Base-by-base conservation (phyloP, 768 basidiomycete genomes). In the Lactarius psammicola region DNA sequence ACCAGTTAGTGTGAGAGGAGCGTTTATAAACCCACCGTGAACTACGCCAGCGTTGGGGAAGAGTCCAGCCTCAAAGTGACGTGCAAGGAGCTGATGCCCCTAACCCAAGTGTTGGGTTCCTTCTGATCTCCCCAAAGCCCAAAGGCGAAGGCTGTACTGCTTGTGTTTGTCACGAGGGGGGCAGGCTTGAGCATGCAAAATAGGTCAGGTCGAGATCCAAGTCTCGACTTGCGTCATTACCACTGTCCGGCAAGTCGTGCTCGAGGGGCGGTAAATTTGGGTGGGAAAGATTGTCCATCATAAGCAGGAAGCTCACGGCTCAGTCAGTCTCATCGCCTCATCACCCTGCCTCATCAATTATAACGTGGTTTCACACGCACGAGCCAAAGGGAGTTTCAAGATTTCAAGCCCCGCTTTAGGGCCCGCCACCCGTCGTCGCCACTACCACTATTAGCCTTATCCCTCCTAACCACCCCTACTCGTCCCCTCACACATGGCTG, bases 401-500 rank as follows among this genome's bases (percentile, higher is more conserved):
- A 55, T 70, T 51, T 70, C 55, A 68, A 68, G 56, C 46, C 42
- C 69, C 69, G 69, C 69, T 70, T 70, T 44, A 65, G 69, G 62
- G 64, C 58, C 69, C 69, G 69, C 67, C 44, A 26, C 44, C 42
- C 60, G 49, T 54, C 67, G 60, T 65, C 67, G 63, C 63, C 60
- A 68, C 64, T 38, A 56, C 62, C 34, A 53, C 57, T 51, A 46
- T 63, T 34, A 31, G 54, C 54, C 36, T 62, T 58, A 60, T 57
- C 60, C 60, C 67, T 56, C 59, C 62, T 66, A 66, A 59, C 31
- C 64, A 66, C 34, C 30, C 33, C 53, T 60, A 51, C 54, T 64
- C 38, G 26, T 28, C 26, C 38, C 55, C 31, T 64, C 33, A 38
- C 53, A 68, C 58, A 98, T 98, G 95, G 89, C 94, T 76, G 95